Conservation (phyloP, 1,284 basidiomycete species). For the Meripilus lineatus region DNA sequence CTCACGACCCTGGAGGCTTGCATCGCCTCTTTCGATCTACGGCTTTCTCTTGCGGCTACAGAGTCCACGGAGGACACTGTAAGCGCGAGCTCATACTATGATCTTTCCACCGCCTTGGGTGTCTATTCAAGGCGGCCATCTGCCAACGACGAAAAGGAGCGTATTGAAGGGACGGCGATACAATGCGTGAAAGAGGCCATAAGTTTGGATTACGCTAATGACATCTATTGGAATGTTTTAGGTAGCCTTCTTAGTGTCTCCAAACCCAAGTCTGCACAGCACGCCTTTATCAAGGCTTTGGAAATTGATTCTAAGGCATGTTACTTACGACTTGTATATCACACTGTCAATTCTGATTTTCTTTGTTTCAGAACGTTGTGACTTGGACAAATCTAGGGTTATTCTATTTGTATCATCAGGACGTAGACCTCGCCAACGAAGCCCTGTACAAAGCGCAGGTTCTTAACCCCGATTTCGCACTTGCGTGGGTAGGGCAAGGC, state of each 20-base stretch:
- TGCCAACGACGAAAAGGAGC: constrained; percentile 27
- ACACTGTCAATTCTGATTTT: constrained; percentile 8
- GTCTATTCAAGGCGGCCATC: constrained; percentile 37
- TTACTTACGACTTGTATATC: constrained; percentile 8
- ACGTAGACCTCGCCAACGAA: constrained; percentile 82
- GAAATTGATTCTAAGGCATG: constrained; percentile 78
- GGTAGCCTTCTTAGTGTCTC: constrained; percentile 72
- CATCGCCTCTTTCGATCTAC: constrained; percentile 68
- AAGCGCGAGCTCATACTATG: constrained; percentile 69
- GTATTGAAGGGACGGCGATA: constrained; percentile 49
- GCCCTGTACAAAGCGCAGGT: constrained; percentile 87
- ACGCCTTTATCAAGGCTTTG: constrained; percentile 88
- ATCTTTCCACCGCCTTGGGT: constrained; percentile 70
- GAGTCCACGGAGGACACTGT: constrained; percentile 54
- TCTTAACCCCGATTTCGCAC: constrained; percentile 85
- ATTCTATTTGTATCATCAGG: constrained; percentile 81
- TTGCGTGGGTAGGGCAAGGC: constrained; percentile 95
- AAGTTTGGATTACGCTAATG: constrained; percentile 69
- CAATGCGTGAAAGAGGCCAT: constrained; percentile 73
- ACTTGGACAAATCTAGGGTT: constrained; percentile 92
- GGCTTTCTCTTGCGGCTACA: constrained; percentile 58
- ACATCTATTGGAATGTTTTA: constrained; percentile 78
- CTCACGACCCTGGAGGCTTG: constrained; percentile 43
- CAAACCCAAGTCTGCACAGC: constrained; percentile 76
- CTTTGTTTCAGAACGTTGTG: constrained; percentile 50